A percentile compares a stretch with the other conserved stretches of the same genome.
These are phyloP conservation scores for Microdochium nivale DNA, from an alignment of 2,329 filamentous ascomycete genomes.

Conservation along the genomic window DNA sequence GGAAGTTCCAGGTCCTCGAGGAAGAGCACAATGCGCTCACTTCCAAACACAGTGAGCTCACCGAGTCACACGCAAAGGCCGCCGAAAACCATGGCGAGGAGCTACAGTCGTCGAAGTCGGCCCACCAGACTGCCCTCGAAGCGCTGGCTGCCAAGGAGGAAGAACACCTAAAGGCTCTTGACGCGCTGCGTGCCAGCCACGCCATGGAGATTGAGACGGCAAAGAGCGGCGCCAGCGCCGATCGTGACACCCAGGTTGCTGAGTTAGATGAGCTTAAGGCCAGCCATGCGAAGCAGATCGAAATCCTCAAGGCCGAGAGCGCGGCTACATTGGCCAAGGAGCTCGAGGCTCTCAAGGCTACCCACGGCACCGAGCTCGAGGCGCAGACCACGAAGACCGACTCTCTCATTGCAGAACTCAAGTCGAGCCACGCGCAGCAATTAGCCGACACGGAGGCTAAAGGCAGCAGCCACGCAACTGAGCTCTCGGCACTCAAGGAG, in stretches of 20 bases:
- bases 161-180: slow-evolving; percentile 44
- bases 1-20: slow-evolving; percentile 54
- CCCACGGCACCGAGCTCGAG: slow-evolving; percentile 33
- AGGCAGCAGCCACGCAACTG: slow-evolving; percentile 3
- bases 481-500: neutral
- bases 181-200: slow-evolving; percentile 46
- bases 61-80: slow-evolving; percentile 23
- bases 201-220: slow-evolving; percentile 50
- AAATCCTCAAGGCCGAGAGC: slow-evolving; percentile 32
- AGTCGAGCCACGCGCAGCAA: slow-evolving; percentile 21
- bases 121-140: neutral
- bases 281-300: slow-evolving; percentile 42
- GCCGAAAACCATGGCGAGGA: slow-evolving; percentile 8
- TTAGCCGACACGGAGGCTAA: slow-evolving; percentile 15
- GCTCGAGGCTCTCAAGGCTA: slow-evolving; percentile 25
- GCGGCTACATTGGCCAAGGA: slow-evolving; percentile 28
- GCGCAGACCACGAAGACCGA: slow-evolving; percentile 31
- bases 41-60: slow-evolving; percentile 29
- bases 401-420: slow-evolving; percentile 27
- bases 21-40: slow-evolving; percentile 41
- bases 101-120: slow-evolving; percentile 6
- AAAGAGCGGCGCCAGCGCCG: slow-evolving; percentile 41
- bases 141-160: slow-evolving; percentile 34
- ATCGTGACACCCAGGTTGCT: slow-evolving; percentile 35
- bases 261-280: slow-evolving; percentile 47